Base-by-base conservation (phyloP, 1,139 yeast species). In the Chernovozyma aurita region DNA sequence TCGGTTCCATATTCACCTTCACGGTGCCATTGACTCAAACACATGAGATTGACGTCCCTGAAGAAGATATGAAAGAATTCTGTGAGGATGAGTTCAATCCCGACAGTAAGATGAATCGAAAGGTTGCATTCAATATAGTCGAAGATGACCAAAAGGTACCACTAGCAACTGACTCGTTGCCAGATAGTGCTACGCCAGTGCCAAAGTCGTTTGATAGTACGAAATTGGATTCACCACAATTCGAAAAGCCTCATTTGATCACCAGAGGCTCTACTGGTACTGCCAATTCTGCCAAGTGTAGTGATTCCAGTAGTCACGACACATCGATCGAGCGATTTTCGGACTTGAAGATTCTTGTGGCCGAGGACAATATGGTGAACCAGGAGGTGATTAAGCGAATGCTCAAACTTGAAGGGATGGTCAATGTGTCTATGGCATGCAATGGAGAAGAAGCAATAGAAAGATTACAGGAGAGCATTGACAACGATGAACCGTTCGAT, bases 401-500 rank as follows among this genome's bases (percentile, higher is more conserved):
- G 95, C 68, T 92, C 41, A 73, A 73, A 39, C 63, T 86, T 16
- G 95, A 88, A 57, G 95, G 95, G 1, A 74, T 85, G 43, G 60
- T 59, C 4, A 76, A 82, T 44, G 68, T 92, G 32, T 80, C 80
- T 5, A 62, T 86, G 59, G 97, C 95, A 1, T 75, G 82, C 42
- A 92, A 90, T 57, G 98, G 98, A n/a, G 81, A 78, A 31, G 94
- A 85, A 47, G 97, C 95, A 0, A 78, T 86, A 30, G 78, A 77
- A 20, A 64, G 69, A 36, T 80, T 85, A 2, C 71, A 74, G 44
- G 71, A 70, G 27, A 67, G 80, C 4, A 63, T 68, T 37, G 70
- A 61, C 14, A 50, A 52, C 13, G 57, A 62, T 20, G 59, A 60
- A 14, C 48, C 57, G 18, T 87, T 71, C 55, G 92, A 85, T 50